Conservation (phyloP, 1,284 basidiomycete species). For the Sutorius eximius region DNA sequence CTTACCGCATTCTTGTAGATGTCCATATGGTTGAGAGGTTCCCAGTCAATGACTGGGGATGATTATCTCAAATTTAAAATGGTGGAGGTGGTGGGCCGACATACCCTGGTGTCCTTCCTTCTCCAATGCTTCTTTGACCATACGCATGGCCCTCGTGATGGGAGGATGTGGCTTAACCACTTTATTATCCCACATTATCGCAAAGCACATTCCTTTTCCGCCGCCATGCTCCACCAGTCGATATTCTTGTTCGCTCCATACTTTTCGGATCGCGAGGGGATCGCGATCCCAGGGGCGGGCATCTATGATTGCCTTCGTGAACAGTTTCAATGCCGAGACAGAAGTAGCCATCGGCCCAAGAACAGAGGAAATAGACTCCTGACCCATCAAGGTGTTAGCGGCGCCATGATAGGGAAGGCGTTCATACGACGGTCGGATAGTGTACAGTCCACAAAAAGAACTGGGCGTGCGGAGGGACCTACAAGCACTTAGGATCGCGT, state of each 20-base stretch:
- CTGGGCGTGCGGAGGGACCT: constrained; percentile 74
- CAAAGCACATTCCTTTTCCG: constrained; percentile 60
- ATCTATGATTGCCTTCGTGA: constrained; percentile 59
- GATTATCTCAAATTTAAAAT: neutral
- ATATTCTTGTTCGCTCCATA: constrained; percentile 64
- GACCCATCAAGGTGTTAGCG: constrained; percentile 64
- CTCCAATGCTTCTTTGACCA: constrained; percentile 58
- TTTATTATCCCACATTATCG: constrained; percentile 64
- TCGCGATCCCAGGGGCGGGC: constrained; percentile 69
- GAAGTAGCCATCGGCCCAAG: constrained; percentile 70
- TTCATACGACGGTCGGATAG: constrained; percentile 69
- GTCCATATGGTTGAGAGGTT: constrained; percentile 45
- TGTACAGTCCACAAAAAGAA: constrained; percentile 66
- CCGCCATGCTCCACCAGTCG: constrained; percentile 56
- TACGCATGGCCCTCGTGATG: constrained; percentile 62
- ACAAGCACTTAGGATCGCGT: neutral
- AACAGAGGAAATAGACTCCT: constrained; percentile 72
- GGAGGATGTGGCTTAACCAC: constrained; percentile 70
- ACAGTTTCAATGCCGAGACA: constrained; percentile 59
- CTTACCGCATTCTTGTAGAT: constrained; percentile 39
- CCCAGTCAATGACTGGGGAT: constrained; percentile 41
- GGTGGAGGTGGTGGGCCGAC: neutral
- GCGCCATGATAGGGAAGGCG: constrained; percentile 73
- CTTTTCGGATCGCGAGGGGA: constrained; percentile 62
- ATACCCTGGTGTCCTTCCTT: constrained; percentile 68